phyloP scores from a whole-genome alignment of 441 rosid genomes.

The Rhodomyrtus psidioides region DNA sequence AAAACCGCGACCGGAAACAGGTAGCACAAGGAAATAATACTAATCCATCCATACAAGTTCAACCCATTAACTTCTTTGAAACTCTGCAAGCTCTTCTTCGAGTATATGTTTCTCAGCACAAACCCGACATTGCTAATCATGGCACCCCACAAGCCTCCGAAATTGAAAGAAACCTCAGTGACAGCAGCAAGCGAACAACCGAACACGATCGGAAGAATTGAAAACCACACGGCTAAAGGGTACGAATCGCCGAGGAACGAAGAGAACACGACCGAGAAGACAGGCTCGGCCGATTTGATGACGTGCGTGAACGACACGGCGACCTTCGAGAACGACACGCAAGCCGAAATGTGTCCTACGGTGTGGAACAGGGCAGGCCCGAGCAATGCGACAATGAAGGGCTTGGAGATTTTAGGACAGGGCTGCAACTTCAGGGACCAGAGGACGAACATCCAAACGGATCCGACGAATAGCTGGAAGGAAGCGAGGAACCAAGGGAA shows the following conservation, averaged over 20 bases:
- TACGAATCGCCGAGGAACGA: conserved; percentile 80
- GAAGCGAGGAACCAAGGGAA: conserved; percentile 97
- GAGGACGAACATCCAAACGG: conserved; percentile 73
- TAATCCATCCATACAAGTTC: conserved; percentile 83
- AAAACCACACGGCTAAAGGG: conserved; percentile 79
- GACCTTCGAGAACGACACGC: conserved; percentile 94
- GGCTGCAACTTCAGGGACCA: conserved; percentile 84
- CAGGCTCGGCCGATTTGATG: conserved; percentile 92
- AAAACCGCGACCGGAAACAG: conserved; percentile 74
- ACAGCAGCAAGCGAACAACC: conserved; percentile 92
- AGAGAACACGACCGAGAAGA: conserved; percentile 80
- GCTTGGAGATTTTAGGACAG: conserved; percentile 66
- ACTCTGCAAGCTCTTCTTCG: conserved; percentile 66
- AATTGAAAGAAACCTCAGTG: conserved; percentile 86
- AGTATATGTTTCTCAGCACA: conserved; percentile 78
- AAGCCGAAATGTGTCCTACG: conserved; percentile 89
- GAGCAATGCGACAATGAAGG: conserved; percentile 72
- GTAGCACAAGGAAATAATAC: conserved; percentile 61
- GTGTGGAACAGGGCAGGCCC: conserved; percentile 96
- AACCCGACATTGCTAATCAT: conserved; percentile 92
- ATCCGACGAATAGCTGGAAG: conserved; percentile 90
- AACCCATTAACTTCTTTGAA: conserved; percentile 85
- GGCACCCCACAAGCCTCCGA: conserved; percentile 79
- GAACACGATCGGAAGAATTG: conserved; percentile 82
- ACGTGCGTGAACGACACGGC: conserved; percentile 97